A percentile compares a stretch with the other conserved stretches of the same genome.
Conservation (phyloP, 306 rosid species). For the Cicer bijugum region DNA sequence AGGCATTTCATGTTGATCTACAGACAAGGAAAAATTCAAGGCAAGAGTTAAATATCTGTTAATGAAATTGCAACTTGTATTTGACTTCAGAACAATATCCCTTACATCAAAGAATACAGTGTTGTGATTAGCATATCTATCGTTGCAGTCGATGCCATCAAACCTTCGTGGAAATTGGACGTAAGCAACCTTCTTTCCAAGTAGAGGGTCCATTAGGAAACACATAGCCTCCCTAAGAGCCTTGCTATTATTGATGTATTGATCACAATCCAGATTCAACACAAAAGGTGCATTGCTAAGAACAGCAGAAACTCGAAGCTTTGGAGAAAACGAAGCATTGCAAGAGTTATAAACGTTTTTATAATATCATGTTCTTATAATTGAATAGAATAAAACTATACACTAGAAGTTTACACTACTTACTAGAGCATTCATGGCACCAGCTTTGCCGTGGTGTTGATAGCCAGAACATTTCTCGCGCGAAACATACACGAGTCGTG, state of each 20-base stretch:
- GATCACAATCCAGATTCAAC: constrained; percentile 95
- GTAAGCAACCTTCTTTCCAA: constrained; percentile 77
- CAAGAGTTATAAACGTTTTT: constrained; percentile 30
- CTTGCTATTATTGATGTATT: constrained; percentile 93
- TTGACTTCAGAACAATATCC: constrained; percentile 18
- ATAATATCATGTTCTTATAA: constrained; percentile 15
- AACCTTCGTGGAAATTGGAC: constrained; percentile 94
- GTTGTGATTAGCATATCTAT: constrained; percentile 85
- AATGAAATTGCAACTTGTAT: constrained; percentile 14
- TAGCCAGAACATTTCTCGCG: constrained; percentile 89
- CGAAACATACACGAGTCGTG: constrained; percentile 85
- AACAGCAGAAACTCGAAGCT: constrained; percentile 96
- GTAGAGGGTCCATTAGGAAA: constrained; percentile 87
- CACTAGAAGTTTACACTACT: constrained; percentile 43
- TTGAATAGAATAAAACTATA: background rate
- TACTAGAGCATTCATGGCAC: constrained; percentile 95
- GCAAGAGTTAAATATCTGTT: constrained; percentile 30
- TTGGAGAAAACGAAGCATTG: constrained; percentile 40
- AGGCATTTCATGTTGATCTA: constrained; percentile 96
- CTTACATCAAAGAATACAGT: constrained; percentile 87
- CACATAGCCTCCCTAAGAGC: constrained; percentile 95
- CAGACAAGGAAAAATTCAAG: constrained; percentile 42
- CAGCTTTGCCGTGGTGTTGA: constrained; percentile 86
- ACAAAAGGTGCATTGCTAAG: constrained; percentile 95
- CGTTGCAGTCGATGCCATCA: constrained; percentile 76